These are phyloP conservation scores for Amaranthus tricolor DNA, from an alignment of 179 eudicot species.

Conservation along the genomic window DNA sequence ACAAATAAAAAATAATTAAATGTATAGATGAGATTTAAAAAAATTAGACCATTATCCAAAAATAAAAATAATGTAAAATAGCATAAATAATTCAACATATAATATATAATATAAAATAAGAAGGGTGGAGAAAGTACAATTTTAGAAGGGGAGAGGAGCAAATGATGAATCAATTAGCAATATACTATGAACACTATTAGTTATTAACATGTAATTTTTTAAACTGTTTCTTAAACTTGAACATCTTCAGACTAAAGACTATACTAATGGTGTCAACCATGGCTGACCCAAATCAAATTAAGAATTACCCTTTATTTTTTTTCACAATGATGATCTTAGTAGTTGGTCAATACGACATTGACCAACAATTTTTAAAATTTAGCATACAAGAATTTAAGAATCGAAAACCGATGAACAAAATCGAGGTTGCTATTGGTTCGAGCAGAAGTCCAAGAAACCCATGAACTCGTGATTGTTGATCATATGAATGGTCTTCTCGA, in stretches of 20 bases:
- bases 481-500: slow-evolving; percentile 67
- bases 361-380: slow-evolving; percentile 30
- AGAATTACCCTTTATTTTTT: slow-evolving; percentile 17
- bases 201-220: no score
- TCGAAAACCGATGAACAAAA: not conserved
- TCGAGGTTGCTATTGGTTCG: slow-evolving; percentile 47
- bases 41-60: no score
- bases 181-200: no score
- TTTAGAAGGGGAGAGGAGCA: no score
- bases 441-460: slow-evolving; percentile 85
- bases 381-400: not conserved
- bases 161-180: no score
- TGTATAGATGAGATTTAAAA: no score
- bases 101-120: no score
- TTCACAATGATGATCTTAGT: not conserved
- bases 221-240: no score
- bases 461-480: slow-evolving; percentile 71
- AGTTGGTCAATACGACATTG: slow-evolving; percentile 56
- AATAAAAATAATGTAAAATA: no score
- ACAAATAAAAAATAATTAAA: no score
- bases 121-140: no score
- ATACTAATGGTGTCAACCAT: slow-evolving; percentile 5
- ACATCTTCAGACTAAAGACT: not conserved
- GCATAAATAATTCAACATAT: no score
- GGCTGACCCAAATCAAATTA: slow-evolving; percentile 27